Evolutionary conservation across 306 rosid genomes (phyloP).

Genomic region (Fragaria nilgerrensis): DNA sequence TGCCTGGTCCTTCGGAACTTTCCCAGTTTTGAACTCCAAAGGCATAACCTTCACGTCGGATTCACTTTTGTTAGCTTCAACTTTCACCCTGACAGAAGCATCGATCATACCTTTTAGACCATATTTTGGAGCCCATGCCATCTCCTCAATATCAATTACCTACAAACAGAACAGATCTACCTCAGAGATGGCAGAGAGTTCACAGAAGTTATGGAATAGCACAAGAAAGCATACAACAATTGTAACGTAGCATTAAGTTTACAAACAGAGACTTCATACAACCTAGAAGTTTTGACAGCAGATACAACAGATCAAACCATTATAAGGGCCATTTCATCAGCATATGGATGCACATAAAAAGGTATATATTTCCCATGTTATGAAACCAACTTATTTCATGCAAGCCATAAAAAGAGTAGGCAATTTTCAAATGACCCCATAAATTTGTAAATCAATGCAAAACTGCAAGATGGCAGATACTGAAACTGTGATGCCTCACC

Average conservation of each 20-base stretch:
- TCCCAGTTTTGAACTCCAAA: constrained; percentile 89
- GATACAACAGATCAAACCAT: constrained; percentile 2
- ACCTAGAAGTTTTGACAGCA: constrained; percentile 1
- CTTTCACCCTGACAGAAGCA: constrained; percentile 77
- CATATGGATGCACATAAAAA: constrained; percentile 1
- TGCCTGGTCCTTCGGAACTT: constrained; percentile 70
- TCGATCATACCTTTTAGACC: constrained; percentile 98
- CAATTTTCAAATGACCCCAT: constrained; percentile 18
- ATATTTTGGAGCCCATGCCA: constrained; percentile 96
- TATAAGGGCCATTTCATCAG: background rate
- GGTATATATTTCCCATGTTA: background rate
- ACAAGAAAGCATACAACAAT: background rate
- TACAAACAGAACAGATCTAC: constrained; percentile 32
- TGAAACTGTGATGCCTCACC: constrained; percentile 49
- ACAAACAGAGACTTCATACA: background rate
- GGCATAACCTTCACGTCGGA: constrained; percentile 63
- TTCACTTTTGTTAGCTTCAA: constrained; percentile 41
- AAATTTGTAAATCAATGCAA: background rate
- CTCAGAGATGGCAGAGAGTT: background rate
- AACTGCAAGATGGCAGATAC: constrained; percentile 4
- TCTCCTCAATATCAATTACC: constrained; percentile 96
- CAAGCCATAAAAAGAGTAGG: constrained; percentile 6
- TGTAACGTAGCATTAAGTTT: background rate
- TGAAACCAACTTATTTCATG: constrained; percentile 5
- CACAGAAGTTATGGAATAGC: background rate